A percentile compares a stretch with the other conserved stretches of the same genome.
These are phyloP conservation scores for Yarrowia sp. DNA, from an alignment of 805 yeast genomes.

Conservation along the genomic window DNA sequence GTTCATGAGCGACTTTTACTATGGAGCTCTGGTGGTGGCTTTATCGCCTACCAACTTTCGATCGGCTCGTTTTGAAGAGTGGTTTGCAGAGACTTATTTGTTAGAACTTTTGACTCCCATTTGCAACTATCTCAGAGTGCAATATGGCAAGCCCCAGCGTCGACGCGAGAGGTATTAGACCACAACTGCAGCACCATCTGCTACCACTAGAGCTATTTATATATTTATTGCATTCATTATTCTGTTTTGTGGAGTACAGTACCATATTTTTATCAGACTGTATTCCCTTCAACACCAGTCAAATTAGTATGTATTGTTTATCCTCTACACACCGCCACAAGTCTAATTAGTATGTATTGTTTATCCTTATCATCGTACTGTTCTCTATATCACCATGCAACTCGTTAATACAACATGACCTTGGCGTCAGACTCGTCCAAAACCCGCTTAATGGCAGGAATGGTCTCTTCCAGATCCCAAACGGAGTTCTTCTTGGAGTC, in stretches of 20 bases:
- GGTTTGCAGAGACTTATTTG: constrained; percentile 18
- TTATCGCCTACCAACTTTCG: constrained; percentile 2
- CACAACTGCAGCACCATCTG: too few species aligned
- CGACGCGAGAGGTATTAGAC: neutral
- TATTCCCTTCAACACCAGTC: too few species aligned
- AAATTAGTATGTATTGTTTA: too few species aligned
- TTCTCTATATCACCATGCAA: neutral
- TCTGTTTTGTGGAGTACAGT: too few species aligned
- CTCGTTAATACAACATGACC: constrained; percentile 3
- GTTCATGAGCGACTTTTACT: constrained; percentile 14
- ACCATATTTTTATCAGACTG: too few species aligned
- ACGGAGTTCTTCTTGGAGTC: constrained; percentile 58
- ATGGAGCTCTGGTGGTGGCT: constrained; percentile 10
- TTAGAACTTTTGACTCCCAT: constrained; percentile 6
- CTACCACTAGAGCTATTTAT: neutral
- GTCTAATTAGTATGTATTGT: neutral
- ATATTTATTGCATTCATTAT: too few species aligned
- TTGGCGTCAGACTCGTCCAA: constrained; percentile 27
- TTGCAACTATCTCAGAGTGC: constrained; percentile 2
- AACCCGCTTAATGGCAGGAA: constrained; percentile 30
- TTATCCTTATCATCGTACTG: neutral
- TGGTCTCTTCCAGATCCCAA: constrained; percentile 48
- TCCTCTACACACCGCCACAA: too few species aligned
- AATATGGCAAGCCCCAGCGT: neutral
- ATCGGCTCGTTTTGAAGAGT: neutral